Percentiles rank a stretch among this genome's conserved stretches.
Conservation (phyloP, 257 asterid species). For the Ajuga chamaepitys region DNA sequence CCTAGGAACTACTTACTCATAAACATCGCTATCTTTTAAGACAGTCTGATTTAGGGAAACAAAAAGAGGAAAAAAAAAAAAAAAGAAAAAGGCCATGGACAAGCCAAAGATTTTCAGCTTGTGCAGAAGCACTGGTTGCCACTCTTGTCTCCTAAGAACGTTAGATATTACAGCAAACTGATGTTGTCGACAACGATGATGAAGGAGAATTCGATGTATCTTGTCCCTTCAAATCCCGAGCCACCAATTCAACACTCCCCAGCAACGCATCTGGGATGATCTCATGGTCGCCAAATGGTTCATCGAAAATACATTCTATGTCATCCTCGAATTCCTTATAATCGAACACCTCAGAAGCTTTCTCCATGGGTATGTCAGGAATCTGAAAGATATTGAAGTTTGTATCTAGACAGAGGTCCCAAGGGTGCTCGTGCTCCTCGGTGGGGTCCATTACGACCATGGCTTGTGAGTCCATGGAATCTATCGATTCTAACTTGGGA, state of each 20-base stretch:
- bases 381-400: conserved; percentile 34
- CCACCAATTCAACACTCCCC: conserved; percentile 15
- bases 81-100: background rate
- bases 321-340: conserved; percentile 50
- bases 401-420: conserved; percentile 53
- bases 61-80: too few relatives aligned
- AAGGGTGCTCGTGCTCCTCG: conserved; percentile 50
- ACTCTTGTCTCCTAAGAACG: conserved; percentile 10
- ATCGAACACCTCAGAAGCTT: conserved; percentile 35
- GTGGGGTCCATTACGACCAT: conserved; percentile 29
- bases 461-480: conserved; percentile 13
- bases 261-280: conserved; percentile 23
- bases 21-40: conserved; percentile 13
- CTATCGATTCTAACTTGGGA: conserved; percentile 22
- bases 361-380: conserved; percentile 42
- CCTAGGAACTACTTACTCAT: conserved; percentile 18
- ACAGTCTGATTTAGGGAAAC: conserved; percentile 2
- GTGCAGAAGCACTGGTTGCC: conserved; percentile 17
- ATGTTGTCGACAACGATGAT: conserved; percentile 31
- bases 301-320: conserved; percentile 47
- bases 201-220: conserved; percentile 26
- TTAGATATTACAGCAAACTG: conserved; percentile 28
- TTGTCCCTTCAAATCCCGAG: conserved; percentile 17
- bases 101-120: conserved; percentile 14
- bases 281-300: conserved; percentile 22